Percentiles rank a stretch among this genome's conserved stretches.
Conservation (phyloP, 257 asterid species). For the Primulina huaijiensis region DNA sequence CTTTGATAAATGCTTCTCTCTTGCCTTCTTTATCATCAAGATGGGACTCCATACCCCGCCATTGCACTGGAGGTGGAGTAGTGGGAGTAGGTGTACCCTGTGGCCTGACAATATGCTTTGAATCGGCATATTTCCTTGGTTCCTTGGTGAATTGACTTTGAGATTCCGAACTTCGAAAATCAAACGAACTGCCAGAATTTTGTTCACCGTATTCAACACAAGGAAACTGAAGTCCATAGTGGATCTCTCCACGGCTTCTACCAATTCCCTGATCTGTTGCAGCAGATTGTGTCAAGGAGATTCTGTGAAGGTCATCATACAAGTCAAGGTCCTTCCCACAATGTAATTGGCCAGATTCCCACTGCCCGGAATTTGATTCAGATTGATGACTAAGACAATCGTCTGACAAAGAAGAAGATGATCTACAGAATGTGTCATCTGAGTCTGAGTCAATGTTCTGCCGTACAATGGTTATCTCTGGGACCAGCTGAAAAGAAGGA, state of each 20-base stretch:
- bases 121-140: constrained; percentile 26
- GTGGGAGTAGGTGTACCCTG: constrained; percentile 31
- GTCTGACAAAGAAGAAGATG: constrained; percentile 79
- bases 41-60: constrained; percentile 43
- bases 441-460: constrained; percentile 63
- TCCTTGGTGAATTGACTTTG: constrained; percentile 44
- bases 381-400: constrained; percentile 67
- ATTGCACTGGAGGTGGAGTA: constrained; percentile 67
- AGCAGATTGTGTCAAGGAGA: constrained; percentile 63
- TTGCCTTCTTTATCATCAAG: constrained; percentile 34
- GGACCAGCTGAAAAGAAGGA: constrained; percentile 95
- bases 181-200: constrained; percentile 43
- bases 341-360: constrained; percentile 76
- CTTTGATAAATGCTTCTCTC: constrained; percentile 28
- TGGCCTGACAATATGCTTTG: constrained; percentile 32
- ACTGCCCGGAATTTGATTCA: constrained; percentile 77
- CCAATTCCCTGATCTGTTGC: constrained; percentile 42
- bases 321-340: constrained; percentile 57
- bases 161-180: constrained; percentile 51
- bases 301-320: constrained; percentile 57
- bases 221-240: constrained; percentile 36
- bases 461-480: constrained; percentile 52
- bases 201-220: constrained; percentile 36
- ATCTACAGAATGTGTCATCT: constrained; percentile 83
- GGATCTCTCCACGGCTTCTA: constrained; percentile 35